These are phyloP conservation scores for Athelia psychrophila DNA, from an alignment of 1,284 basidiomycete genomes.

Conservation along the genomic window DNA sequence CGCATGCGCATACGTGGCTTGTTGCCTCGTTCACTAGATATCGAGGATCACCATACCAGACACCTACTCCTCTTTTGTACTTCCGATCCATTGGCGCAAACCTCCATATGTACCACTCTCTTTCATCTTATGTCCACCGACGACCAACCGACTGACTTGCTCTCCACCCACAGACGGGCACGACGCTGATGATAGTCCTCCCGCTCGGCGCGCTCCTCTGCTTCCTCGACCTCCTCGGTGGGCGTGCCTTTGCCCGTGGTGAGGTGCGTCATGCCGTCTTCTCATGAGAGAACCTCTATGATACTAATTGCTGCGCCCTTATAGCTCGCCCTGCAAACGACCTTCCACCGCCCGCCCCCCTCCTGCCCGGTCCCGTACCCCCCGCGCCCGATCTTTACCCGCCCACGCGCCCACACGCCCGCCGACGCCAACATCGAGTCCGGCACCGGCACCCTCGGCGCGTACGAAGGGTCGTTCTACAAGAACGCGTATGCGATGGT, in stretches of 20 bases:
- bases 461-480: constrained; percentile 67
- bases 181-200: constrained; percentile 69
- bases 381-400: constrained; percentile 67
- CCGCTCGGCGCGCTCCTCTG: constrained; percentile 75
- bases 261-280: constrained; percentile 43
- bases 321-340: constrained; percentile 63
- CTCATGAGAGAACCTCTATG: neutral
- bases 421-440: constrained; percentile 45
- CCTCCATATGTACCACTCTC: too few relatives aligned
- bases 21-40: too few relatives aligned
- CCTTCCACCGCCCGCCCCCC: constrained; percentile 66
- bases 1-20: too few relatives aligned
- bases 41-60: too few relatives aligned
- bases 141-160: constrained; percentile 1
- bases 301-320: neutral
- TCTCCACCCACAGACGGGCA: constrained; percentile 53
- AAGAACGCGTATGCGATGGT: constrained; percentile 79
- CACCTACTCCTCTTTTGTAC: too few relatives aligned
- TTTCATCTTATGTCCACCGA: too few relatives aligned
- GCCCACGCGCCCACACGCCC: constrained; percentile 43
- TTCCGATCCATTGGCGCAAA: too few relatives aligned
- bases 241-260: constrained; percentile 62
- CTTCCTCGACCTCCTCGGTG: constrained; percentile 72
- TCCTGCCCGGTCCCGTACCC: constrained; percentile 56
- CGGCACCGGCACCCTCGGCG: constrained; percentile 27